These are phyloP conservation scores for Diaporthe ampelina DNA, from an alignment of 2,329 filamentous ascomycete genomes.

Conservation along the genomic window DNA sequence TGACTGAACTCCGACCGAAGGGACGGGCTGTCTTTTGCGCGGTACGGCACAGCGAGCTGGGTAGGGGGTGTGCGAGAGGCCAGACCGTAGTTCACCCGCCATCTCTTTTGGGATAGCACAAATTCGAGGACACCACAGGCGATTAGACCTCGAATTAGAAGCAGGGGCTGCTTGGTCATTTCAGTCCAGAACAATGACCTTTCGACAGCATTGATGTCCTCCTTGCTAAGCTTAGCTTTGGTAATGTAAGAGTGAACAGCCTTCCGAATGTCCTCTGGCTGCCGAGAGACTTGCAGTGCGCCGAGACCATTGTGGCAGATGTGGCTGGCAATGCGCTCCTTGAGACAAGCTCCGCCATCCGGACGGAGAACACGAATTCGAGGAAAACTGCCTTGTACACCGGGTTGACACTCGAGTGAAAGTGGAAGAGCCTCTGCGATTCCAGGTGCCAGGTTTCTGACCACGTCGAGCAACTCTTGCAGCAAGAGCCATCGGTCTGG, in stretches of 20 bases:
- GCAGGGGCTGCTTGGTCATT: constrained; percentile 51
- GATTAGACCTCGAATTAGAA: constrained; percentile 69
- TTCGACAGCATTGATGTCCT: constrained; percentile 55
- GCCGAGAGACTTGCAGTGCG: background rate
- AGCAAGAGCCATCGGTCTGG: constrained; percentile 10
- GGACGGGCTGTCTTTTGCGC: constrained; percentile 70
- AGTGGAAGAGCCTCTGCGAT: background rate
- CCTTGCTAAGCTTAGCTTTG: constrained; percentile 46
- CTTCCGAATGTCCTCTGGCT: background rate
- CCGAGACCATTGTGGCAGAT: constrained; percentile 18
- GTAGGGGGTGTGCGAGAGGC: constrained; percentile 59
- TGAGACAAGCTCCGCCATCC: too few relatives aligned
- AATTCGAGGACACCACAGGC: constrained; percentile 68
- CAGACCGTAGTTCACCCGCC: constrained; percentile 75
- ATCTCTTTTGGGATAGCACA: constrained; percentile 69
- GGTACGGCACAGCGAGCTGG: constrained; percentile 69
- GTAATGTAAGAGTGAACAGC: constrained; percentile 58
- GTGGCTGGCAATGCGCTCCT: too few relatives aligned
- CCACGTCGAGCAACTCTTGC: background rate
- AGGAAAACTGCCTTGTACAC: constrained; percentile 15
- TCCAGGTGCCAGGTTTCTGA: background rate
- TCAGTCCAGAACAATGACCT: constrained; percentile 54
- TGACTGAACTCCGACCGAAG: constrained; percentile 73
- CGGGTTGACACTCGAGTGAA: background rate
- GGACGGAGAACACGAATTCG: constrained; percentile 4